These are phyloP conservation scores for Neurospora sp. DNA, from an alignment of 495 filamentous ascomycete genomes.

Conservation along the genomic window DNA sequence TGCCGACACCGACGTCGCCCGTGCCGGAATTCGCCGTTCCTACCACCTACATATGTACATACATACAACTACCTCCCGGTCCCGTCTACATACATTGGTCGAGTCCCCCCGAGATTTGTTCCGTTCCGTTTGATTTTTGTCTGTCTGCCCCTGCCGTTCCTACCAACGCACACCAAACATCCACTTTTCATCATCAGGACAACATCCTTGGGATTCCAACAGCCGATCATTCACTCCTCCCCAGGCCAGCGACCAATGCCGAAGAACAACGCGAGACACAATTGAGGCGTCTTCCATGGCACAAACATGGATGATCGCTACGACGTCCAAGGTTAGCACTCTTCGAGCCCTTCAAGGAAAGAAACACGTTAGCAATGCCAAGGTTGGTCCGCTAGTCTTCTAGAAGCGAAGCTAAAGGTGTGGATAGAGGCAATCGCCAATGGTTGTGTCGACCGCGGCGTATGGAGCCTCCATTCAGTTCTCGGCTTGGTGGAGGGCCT, in stretches of 20 bases:
- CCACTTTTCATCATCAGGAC: background rate
- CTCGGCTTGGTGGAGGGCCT: background rate
- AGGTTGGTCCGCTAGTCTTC: background rate
- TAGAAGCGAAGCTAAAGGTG: background rate
- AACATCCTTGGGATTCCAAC: background rate
- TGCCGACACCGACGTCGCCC: background rate
- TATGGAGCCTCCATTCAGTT: background rate
- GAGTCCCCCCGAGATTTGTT: background rate
- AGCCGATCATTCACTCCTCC: background rate
- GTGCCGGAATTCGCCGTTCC: background rate
- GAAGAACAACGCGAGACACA: background rate
- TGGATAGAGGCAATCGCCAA: background rate
- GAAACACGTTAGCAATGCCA: background rate
- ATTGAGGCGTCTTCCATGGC: background rate
- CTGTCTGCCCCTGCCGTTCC: background rate
- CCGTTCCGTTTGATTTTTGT: background rate
- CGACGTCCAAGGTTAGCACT: background rate
- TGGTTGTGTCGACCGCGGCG: background rate
- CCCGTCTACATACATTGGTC: background rate
- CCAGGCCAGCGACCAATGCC: background rate
- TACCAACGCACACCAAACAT: background rate
- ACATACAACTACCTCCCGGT: too few species aligned
- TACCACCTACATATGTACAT: background rate
- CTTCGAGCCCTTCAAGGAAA: background rate
- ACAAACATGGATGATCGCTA: background rate